Evolutionary conservation across 1,139 yeast species (phyloP).

Genomic region (Starmera stellimalicola): DNA sequence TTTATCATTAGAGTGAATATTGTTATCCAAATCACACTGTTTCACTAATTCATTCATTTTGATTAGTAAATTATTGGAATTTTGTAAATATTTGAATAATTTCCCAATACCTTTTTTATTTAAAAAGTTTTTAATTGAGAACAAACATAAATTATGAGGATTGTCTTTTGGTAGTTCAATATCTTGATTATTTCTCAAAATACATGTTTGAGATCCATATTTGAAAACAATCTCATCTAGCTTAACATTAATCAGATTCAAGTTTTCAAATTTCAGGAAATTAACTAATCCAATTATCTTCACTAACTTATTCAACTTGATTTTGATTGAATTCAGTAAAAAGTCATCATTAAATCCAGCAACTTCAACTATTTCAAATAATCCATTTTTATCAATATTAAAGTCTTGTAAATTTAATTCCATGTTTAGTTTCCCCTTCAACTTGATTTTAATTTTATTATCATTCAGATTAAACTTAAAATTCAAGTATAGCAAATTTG

Average conservation of each 20-base stretch:
- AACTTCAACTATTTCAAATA: conserved; percentile 14
- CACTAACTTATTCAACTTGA: conserved; percentile 13
- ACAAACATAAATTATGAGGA: conserved; percentile 16
- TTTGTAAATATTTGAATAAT: conserved; percentile 15
- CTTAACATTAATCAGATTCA: conserved; percentile 15
- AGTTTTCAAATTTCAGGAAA: conserved; percentile 12
- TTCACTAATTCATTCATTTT: conserved; percentile 7
- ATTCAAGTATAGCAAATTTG: conserved; percentile 11
- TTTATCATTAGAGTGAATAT: conserved; percentile 2
- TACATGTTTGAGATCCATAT: conserved; percentile 15
- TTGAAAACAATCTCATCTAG: conserved; percentile 18
- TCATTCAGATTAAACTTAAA: conserved; percentile 5
- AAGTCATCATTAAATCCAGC: conserved; percentile 12
- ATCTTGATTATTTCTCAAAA: conserved; percentile 12
- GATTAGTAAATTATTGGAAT: conserved; percentile 11
- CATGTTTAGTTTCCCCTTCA: conserved; percentile 12
- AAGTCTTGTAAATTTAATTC: conserved; percentile 12
- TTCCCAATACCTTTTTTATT: conserved; percentile 14
- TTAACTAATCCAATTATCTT: conserved; percentile 17
- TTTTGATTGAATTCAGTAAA: conserved; percentile 8
- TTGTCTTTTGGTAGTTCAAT: conserved; percentile 15
- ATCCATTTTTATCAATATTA: conserved; percentile 13
- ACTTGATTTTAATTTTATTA: conserved; percentile 3
- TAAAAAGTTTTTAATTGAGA: conserved; percentile 14
- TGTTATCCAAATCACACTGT: neutral